Evolutionary conservation across 495 filamentous ascomycete species (phyloP), one percentile per base, ranked within the genome.

Genomic region (Penicillium coprophilum): DNA sequence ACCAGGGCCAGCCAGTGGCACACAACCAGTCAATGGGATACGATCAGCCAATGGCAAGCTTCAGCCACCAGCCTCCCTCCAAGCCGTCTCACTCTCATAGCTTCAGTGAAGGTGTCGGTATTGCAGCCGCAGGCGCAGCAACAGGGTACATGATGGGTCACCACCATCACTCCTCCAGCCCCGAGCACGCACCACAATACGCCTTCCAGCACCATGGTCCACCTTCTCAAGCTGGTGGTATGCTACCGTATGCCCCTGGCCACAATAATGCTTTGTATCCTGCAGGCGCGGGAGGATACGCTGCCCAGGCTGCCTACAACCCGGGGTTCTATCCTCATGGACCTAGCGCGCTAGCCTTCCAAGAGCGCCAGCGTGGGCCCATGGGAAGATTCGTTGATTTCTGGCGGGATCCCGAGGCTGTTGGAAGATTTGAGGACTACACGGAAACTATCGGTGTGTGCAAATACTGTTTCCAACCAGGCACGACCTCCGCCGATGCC

Each of bases 361-460:
- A 73, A 47, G 74, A 76, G 40, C 75, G 71, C 17, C 82, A 81
- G 30, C 72, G 72, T 28, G 82, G 82, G 3, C 80, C 85, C 5
- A 60, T 88, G 8, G 71, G 71, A 34, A 82, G 78, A 38, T 73
- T 87, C 32, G 72, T 84, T 17, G 80, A 86, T 56, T 87, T 86
- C 61, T 86, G 84, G 80, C 81, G 80, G 46, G 85, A 89, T 55
- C 77, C 82, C 2, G 84, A 90, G 59, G 87, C 82, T 12, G 84
- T 90, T 4, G 82, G 78, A 6, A 81, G 81, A 57, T 90, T 86
- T 62, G 87, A 90, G 67, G 85, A 87, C 61, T 90, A 90, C 58
- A 87, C 86, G 3, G 85, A 90, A 63, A 76, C 81, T 47, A 88
- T 87, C 47, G 87, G 87, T 19, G 80, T 88, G 6, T 90, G 87